Evolutionary conservation across 768 basidiomycete genomes (phyloP), one percentile per base, ranked within the genome.

Genomic region (Tephrocybe sp.): DNA sequence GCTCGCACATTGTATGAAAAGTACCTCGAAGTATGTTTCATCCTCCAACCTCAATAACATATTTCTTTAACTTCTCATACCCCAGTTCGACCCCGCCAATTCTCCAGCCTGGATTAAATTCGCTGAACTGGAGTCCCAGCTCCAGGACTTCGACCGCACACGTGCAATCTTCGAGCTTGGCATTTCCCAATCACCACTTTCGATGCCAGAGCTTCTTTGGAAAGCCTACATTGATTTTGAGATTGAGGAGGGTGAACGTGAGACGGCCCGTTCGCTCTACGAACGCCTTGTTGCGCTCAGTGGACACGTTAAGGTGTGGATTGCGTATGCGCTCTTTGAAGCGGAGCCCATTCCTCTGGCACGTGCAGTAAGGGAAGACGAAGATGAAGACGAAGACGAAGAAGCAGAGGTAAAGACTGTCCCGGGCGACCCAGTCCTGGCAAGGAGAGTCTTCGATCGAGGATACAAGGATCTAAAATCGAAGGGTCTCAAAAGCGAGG

Each of bases 181-280:
- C 5, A 80, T 92, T 20, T 77, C 85, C 6, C 95, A 97, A 63
- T 72, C 82, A 0, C 82, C 88, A 14, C 76, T 98, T 30, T 92
- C 94, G 43, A 96, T 96, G 93, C 96, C 96, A 2, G 96, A 98
- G 66, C 72, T 93, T 5, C 73, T 94, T 8, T 93, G 90, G 90
- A 94, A 96, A 66, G 90, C 93, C 4, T 98, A 93, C 68, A 91
- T 98, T 70, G 96, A 98, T 68, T 97, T 97, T 60, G 96, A 98
- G 70, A 84, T 87, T 50, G 90, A 91, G 53, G 93, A 97, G 67
- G 93, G 93, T 59, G 94, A 98, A 58, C 83, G 93, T 34, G 90
- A 90, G 51, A 79, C 82, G 14, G 88, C 90, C 1, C 77, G 96
- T n/a, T 76, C 78, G 5, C 65, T 98, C 34, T 98, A 97, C 65